A percentile compares a stretch with the other conserved stretches of the same genome.
Conservation (phyloP, 208 protist genomes). For the Jaenimonas drosophilae region DNA sequence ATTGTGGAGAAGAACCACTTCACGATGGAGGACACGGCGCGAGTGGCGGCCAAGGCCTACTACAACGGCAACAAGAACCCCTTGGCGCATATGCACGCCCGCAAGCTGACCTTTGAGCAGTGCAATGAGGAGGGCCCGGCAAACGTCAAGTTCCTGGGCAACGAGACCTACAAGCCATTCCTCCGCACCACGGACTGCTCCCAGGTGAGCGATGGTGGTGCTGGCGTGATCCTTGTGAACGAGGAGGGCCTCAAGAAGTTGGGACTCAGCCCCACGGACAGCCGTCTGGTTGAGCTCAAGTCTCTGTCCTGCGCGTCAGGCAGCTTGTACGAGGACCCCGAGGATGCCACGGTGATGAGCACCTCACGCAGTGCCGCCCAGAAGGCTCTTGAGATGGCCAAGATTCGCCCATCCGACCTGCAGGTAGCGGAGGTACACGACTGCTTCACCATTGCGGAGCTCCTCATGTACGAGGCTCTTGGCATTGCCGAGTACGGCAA, state of each 20-base stretch:
- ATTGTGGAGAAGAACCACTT: slow-evolving; percentile 64
- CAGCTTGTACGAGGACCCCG: slow-evolving; percentile 73
- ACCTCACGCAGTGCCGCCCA: slow-evolving; percentile 67
- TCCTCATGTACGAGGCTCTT: slow-evolving; percentile 92
- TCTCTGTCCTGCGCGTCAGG: slow-evolving; percentile 37
- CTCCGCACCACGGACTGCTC: slow-evolving; percentile 81
- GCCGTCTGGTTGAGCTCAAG: slow-evolving; percentile 66
- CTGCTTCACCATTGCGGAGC: slow-evolving; percentile 89
- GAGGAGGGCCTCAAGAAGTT: slow-evolving; percentile 78
- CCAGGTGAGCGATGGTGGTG: slow-evolving; percentile 87
- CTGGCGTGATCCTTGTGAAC: slow-evolving; percentile 66
- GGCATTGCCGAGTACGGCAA: slow-evolving; percentile 79
- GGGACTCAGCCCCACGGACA: slow-evolving; percentile 44
- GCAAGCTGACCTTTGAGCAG: slow-evolving; percentile 61
- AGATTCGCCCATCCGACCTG: slow-evolving; percentile 45
- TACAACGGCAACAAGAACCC: slow-evolving; percentile 83
- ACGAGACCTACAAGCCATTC: slow-evolving; percentile 75
- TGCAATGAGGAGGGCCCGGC: slow-evolving; percentile 34
- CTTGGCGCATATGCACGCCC: slow-evolving; percentile 82
- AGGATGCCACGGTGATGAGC: slow-evolving; percentile 57
- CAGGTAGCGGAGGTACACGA: slow-evolving; percentile 88
- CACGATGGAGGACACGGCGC: slow-evolving; percentile 80
- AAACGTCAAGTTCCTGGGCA: slow-evolving; percentile 78
- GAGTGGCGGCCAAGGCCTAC: slow-evolving; percentile 85
- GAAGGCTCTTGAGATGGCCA: slow-evolving; percentile 50